These are phyloP conservation scores for Lathyrus aphaca DNA, from an alignment of 306 rosid species.

Conservation along the genomic window DNA sequence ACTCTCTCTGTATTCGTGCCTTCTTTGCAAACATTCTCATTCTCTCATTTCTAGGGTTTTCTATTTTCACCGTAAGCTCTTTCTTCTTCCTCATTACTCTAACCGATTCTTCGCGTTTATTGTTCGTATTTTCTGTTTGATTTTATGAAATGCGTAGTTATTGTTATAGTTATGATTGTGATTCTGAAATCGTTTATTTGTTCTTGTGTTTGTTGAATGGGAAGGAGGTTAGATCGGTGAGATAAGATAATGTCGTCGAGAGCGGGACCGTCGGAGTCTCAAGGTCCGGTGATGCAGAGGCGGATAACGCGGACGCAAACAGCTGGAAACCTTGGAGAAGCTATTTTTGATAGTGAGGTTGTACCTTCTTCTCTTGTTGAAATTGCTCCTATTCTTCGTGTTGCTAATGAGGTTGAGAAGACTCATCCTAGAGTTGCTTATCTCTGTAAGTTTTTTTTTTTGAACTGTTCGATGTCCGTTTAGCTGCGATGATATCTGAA, in stretches of 20 bases:
- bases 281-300: conserved; percentile 64
- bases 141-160: background rate
- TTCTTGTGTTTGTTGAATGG: background rate
- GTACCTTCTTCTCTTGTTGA: conserved; percentile 94
- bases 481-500: too few relatives aligned
- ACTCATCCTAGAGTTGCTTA: conserved; percentile 95
- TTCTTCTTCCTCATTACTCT: background rate
- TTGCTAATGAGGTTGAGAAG: conserved; percentile 94
- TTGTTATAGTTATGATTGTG: background rate
- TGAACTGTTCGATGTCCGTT: too few relatives aligned
- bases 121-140: background rate
- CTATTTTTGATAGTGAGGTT: conserved; percentile 82
- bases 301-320: conserved; percentile 89
- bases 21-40: background rate
- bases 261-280: conserved; percentile 59
- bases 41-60: background rate
- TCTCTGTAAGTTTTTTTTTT: conserved; percentile 66
- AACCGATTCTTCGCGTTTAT: background rate
- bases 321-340: conserved; percentile 87
- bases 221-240: conserved; percentile 1
- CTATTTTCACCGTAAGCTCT: background rate
- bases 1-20: conserved; percentile 5
- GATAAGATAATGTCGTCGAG: conserved; percentile 61
- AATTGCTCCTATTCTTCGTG: conserved; percentile 96
- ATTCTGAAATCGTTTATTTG: background rate